Evolutionary conservation across 225 moss, liverwort and hornwort genomes (phyloP).

Genomic region (Asterella californica): DNA sequence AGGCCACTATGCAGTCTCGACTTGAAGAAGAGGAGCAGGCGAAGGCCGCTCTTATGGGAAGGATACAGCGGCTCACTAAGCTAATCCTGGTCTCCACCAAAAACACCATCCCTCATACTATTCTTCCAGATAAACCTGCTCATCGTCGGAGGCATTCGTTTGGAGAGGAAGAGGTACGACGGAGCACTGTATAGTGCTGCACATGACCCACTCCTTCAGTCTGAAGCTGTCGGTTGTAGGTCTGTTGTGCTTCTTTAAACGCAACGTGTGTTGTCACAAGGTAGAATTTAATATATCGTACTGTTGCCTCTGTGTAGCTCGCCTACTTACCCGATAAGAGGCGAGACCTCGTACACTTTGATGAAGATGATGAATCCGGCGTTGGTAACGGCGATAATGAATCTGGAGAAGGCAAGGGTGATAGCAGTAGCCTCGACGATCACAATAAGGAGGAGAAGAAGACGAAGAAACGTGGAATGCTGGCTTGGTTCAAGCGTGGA

Average conservation of each 20-base stretch:
- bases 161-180: constrained; percentile 91
- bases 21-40: constrained; percentile 99
- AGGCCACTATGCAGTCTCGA: constrained; percentile 97
- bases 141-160: constrained; percentile 91
- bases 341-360: constrained; percentile 67
- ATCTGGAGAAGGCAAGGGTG: constrained; percentile 62
- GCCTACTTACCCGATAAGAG: constrained; percentile 94
- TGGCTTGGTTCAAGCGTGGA: constrained; percentile 95
- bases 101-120: constrained; percentile 76
- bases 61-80: constrained; percentile 95
- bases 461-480: constrained; percentile 93
- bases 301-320: constrained; percentile 52
- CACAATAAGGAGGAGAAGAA: constrained; percentile 86
- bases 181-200: constrained; percentile 4
- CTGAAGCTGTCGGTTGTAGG: no score
- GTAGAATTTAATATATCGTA: background rate
- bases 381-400: constrained; percentile 56
- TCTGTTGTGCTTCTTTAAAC: background rate
- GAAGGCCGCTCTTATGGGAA: constrained; percentile 96
- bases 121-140: constrained; percentile 68
- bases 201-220: background rate
- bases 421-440: constrained; percentile 56
- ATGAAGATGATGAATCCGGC: constrained; percentile 82
- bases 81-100: constrained; percentile 92
- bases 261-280: background rate